These are phyloP conservation scores for Eucalyptus shirleyi DNA, from an alignment of 345 rosid species.

Conservation along the genomic window DNA sequence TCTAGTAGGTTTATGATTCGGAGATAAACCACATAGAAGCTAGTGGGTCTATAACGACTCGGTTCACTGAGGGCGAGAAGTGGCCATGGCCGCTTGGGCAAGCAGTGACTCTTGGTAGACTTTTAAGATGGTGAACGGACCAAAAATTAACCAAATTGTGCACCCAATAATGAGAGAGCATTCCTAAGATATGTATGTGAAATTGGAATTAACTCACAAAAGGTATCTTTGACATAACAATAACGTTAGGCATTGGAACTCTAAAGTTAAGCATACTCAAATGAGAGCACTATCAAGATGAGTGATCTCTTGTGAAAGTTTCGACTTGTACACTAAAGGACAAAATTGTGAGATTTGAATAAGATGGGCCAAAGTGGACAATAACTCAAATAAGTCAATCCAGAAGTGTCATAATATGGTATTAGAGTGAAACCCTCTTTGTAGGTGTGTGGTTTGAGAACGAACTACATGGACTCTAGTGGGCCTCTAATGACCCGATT, in stretches of 20 bases:
- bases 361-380: neutral
- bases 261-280: neutral
- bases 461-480: too few species aligned
- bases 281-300: neutral
- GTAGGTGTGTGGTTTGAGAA: too few species aligned
- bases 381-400: too few species aligned
- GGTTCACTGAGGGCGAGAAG: neutral
- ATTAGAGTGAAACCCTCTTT: too few species aligned
- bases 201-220: neutral
- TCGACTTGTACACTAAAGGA: neutral
- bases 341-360: neutral
- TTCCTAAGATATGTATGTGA: neutral
- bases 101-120: neutral
- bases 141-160: neutral
- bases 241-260: neutral
- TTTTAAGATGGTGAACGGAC: neutral
- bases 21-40: neutral
- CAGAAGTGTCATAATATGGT: too few species aligned
- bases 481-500: too few species aligned
- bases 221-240: neutral
- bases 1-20: neutral
- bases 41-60: neutral
- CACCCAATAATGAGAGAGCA: neutral
- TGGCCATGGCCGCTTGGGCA: neutral
- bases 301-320: neutral